Base-by-base conservation (phyloP, 352 stramenopile species). In the Phytopythium aichiense region DNA sequence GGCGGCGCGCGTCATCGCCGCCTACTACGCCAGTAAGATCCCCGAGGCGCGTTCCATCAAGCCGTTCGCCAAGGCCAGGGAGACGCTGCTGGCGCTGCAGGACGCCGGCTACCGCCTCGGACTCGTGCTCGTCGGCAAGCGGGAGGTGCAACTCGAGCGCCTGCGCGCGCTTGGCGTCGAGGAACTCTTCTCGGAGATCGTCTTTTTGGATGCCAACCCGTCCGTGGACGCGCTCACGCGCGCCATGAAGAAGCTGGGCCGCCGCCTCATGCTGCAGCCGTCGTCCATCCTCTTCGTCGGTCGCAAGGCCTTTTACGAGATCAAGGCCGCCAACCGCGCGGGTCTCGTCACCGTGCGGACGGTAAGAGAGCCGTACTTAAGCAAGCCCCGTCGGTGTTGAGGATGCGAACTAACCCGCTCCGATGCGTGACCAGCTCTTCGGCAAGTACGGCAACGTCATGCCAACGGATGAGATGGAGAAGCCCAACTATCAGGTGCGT, bases 371-470 rank as follows among this genome's bases (percentile, higher is more conserved):
- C 4, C 9, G 0, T 15, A 9, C 31, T 37, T 37, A n/a, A n/a
- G 31, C 9, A 11, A 15, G 35, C 9, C 2, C 23, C 9, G 12
- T 33, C 30, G n/a, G 20, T 50, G 22, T 12, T 3, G 23, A 18
- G 22, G 46, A 30, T 1, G 28, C 8, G 8, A 7, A 53, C 48
- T 33, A 4, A 35, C 15, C 20, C 33, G 35, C 62, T 43, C 25
- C 61, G 20, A 38, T 30, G 56, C 42, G n/a, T 56, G 30, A 30
- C 18, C 69, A 95, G 86, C 68, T 92, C 6, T 84, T 92, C 54
- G 86, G 86, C 51, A 95, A 92, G 61, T 95, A 95, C 60, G 79
- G 72, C 38, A 91, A 73, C 30, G 81, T 92, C 7, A 95, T 95
- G 86, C 86, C 86, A 2, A 91, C 86, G 55, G 86, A 95, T 54